A percentile compares a stretch with the other conserved stretches of the same genome.
These are phyloP conservation scores for Sporothrix brasiliensis DNA, from an alignment of 2,329 filamentous ascomycete genomes.

Conservation along the genomic window DNA sequence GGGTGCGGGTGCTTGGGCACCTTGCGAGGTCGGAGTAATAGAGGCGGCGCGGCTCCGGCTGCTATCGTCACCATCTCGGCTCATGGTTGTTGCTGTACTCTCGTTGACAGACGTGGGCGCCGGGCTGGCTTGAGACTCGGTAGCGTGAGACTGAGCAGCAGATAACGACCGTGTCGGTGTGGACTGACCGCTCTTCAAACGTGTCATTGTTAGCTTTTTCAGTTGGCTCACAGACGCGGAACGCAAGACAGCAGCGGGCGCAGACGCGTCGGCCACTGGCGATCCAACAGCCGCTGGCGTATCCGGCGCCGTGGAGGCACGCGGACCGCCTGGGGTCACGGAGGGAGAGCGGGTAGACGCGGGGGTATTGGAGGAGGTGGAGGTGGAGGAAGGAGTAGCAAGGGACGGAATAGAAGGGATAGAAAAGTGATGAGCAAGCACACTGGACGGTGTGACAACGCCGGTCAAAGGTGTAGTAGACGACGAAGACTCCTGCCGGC, in stretches of 20 bases:
- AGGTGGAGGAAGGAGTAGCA: conserved; percentile 28
- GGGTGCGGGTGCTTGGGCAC: conserved; percentile 67
- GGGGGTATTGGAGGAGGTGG: conserved; percentile 29
- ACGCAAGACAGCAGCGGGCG: conserved; percentile 43
- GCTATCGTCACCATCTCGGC: conserved; percentile 37
- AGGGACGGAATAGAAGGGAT: conserved; percentile 55
- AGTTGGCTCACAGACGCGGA: conserved; percentile 69
- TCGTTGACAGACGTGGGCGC: conserved; percentile 32
- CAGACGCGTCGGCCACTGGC: conserved; percentile 14
- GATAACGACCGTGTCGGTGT: conserved; percentile 89
- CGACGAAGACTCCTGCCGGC: conserved; percentile 51
- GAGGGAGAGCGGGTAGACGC: conserved; percentile 28
- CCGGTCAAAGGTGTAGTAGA: conserved; percentile 64
- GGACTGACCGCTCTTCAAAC: conserved; percentile 86
- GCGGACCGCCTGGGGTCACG: neutral
- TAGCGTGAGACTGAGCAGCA: conserved; percentile 56
- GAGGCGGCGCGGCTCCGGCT: conserved; percentile 54
- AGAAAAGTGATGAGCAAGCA: conserved; percentile 69
- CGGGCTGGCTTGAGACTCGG: neutral
- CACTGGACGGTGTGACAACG: conserved; percentile 63
- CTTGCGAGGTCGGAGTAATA: conserved; percentile 55
- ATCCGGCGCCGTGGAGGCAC: conserved; percentile 30
- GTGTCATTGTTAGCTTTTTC: conserved; percentile 84
- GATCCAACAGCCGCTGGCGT: conserved; percentile 41
- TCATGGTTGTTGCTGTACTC: conserved; percentile 42